A percentile compares a stretch with the other conserved stretches of the same genome.
Conservation (phyloP, 768 basidiomycete species). For the Suillus ampliporus region DNA sequence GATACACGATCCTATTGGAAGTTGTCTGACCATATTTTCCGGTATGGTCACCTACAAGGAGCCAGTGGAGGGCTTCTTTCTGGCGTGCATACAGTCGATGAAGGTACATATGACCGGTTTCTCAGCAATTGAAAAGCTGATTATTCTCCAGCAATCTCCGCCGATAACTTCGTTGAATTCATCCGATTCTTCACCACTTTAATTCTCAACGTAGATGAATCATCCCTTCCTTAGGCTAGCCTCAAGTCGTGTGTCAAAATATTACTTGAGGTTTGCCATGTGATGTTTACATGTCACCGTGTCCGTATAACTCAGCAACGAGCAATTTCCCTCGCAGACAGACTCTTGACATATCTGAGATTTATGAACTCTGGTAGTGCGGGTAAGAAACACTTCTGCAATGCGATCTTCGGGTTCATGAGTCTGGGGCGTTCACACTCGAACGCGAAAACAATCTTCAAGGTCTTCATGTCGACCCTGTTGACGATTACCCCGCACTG, state of each 20-base stretch:
- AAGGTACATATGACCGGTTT: conserved; percentile 50
- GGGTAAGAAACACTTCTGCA: not conserved
- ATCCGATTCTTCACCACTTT: conserved; percentile 69
- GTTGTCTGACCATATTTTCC: conserved; percentile 64
- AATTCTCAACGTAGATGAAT: conserved; percentile 73
- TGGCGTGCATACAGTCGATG: conserved; percentile 74
- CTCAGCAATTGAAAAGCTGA: conserved; percentile 1
- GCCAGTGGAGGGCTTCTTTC: conserved; percentile 34
- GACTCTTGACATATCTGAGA: not conserved
- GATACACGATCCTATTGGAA: conserved; percentile 56
- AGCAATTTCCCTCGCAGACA: not conserved
- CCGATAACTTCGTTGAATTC: conserved; percentile 62
- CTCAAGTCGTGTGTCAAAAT: not conserved
- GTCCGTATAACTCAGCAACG: not conserved
- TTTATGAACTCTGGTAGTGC: not conserved
- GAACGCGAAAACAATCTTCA: not conserved
- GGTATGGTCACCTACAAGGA: conserved; percentile 53
- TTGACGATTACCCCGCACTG: too few relatives aligned
- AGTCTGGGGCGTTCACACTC: not conserved
- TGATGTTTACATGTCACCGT: not conserved
- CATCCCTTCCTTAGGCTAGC: conserved; percentile 22
- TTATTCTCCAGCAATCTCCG: conserved; percentile 46
- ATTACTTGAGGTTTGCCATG: not conserved
- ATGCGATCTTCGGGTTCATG: not conserved
- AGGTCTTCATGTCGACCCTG: not conserved